These are phyloP conservation scores for Pilatotrama ljubarskyi DNA, from an alignment of 768 basidiomycete species.

Conservation along the genomic window DNA sequence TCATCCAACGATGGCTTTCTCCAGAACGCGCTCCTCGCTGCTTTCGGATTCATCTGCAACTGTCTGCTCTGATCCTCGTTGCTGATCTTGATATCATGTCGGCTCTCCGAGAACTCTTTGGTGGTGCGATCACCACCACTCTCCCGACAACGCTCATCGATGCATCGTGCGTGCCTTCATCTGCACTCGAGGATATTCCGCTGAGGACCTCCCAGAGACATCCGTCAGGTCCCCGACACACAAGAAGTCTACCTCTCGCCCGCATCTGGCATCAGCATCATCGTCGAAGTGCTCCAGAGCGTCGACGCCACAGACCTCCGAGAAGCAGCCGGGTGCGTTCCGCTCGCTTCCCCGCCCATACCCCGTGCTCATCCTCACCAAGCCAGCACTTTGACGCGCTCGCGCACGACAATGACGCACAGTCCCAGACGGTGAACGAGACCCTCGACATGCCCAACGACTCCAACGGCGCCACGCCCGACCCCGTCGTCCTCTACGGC, in stretches of 20 bases:
- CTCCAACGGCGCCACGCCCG: conserved; percentile 44
- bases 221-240: conserved; percentile 89
- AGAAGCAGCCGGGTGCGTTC: conserved; percentile 66
- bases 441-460: conserved; percentile 46
- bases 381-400: conserved; percentile 92
- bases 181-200: not conserved
- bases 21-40: not conserved
- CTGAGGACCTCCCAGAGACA: conserved; percentile 37
- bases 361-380: conserved; percentile 6
- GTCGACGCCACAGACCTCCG: conserved; percentile 56
- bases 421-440: conserved; percentile 45
- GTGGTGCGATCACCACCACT: conserved; percentile 74
- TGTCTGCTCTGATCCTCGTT: not conserved
- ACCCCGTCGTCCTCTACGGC: conserved; percentile 65
- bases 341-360: not conserved
- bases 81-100: conserved; percentile 24
- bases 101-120: conserved; percentile 63
- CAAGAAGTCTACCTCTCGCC: conserved; percentile 90
- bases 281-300: conserved; percentile 81
- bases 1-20: not conserved
- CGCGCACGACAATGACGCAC: conserved; percentile 87
- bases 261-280: conserved; percentile 66
- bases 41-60: not conserved
- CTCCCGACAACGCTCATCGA: conserved; percentile 67
- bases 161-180: conserved; percentile 69